Percentiles rank a stretch among this genome's conserved stretches.
Conservation (phyloP, 2,329 filamentous ascomycete genomes). For the Aspergillus pseudonomiae region DNA sequence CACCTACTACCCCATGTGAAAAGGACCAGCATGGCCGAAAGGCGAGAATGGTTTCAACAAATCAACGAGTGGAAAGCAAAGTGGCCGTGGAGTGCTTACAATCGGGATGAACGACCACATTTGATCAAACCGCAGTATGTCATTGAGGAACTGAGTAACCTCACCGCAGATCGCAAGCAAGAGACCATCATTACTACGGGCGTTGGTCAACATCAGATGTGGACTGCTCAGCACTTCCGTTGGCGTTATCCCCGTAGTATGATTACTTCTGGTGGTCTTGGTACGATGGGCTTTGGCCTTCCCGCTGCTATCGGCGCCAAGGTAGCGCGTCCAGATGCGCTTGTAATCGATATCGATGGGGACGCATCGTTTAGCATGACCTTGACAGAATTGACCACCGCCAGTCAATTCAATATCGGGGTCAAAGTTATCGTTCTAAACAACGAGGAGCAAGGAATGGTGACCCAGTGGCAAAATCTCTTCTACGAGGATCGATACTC, state of each 20-base stretch:
- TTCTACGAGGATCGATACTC: constrained; percentile 85
- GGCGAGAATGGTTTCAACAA: constrained; percentile 80
- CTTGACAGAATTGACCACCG: constrained; percentile 69
- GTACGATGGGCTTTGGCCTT: constrained; percentile 91
- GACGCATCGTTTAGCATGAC: constrained; percentile 80
- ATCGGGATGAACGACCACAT: not conserved
- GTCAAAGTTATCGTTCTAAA: constrained; percentile 88
- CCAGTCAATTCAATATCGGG: constrained; percentile 86
- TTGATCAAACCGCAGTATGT: constrained; percentile 69
- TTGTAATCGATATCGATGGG: constrained; percentile 92
- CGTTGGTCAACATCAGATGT: constrained; percentile 98
- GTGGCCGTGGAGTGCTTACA: constrained; percentile 71
- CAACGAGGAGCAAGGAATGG: constrained; percentile 93
- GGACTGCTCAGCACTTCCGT: constrained; percentile 89
- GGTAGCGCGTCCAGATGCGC: constrained; percentile 73
- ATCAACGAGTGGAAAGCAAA: constrained; percentile 84
- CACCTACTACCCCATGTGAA: constrained; percentile 72
- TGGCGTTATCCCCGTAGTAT: constrained; percentile 88
- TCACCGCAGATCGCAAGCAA: constrained; percentile 75
- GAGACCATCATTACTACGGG: constrained; percentile 85
- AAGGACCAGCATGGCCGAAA: constrained; percentile 51
- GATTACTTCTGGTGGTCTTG: constrained; percentile 90
- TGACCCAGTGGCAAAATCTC: constrained; percentile 89
- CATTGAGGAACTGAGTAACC: constrained; percentile 80
- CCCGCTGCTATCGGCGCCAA: constrained; percentile 95